phyloP scores from a whole-genome alignment of 2,329 filamentous ascomycete species.

The Nothophaeocryptopus gaeumannii region DNA sequence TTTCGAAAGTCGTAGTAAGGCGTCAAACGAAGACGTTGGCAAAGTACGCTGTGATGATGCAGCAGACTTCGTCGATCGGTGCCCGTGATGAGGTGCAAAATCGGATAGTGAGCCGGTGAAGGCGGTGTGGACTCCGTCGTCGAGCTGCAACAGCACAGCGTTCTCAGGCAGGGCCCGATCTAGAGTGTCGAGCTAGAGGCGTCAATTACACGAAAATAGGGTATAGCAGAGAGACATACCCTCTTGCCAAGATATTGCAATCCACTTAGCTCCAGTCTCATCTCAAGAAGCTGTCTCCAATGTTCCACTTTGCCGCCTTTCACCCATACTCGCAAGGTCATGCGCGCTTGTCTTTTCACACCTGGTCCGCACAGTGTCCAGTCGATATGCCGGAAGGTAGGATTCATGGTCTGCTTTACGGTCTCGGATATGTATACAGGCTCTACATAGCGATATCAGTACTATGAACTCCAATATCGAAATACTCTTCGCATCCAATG shows the following conservation, averaged over 20 bases:
- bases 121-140: constrained; percentile 76
- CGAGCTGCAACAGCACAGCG: constrained; percentile 78
- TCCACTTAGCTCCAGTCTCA: constrained; percentile 66
- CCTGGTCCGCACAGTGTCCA: constrained; percentile 61
- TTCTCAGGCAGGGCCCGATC: constrained; percentile 75
- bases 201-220: constrained; percentile 1
- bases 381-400: constrained; percentile 83
- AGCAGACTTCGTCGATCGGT: constrained; percentile 9
- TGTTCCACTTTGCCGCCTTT: constrained; percentile 52
- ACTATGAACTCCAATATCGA: neutral
- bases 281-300: constrained; percentile 67
- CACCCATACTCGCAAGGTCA: constrained; percentile 74
- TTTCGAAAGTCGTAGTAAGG: constrained; percentile 82
- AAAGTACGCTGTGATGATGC: constrained; percentile 38
- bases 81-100: constrained; percentile 27
- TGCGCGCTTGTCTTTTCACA: constrained; percentile 62
- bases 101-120: constrained; percentile 27
- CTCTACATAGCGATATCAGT: constrained; percentile 44
- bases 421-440: constrained; percentile 91
- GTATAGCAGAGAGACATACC: constrained; percentile 32
- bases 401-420: constrained; percentile 75
- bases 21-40: constrained; percentile 79
- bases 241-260: constrained; percentile 75
- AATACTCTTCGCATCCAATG: neutral
- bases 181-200: constrained; percentile 53